Evolutionary conservation across 208 protist genomes (phyloP).

Genomic region (Kentomonas sorsogonicus): DNA sequence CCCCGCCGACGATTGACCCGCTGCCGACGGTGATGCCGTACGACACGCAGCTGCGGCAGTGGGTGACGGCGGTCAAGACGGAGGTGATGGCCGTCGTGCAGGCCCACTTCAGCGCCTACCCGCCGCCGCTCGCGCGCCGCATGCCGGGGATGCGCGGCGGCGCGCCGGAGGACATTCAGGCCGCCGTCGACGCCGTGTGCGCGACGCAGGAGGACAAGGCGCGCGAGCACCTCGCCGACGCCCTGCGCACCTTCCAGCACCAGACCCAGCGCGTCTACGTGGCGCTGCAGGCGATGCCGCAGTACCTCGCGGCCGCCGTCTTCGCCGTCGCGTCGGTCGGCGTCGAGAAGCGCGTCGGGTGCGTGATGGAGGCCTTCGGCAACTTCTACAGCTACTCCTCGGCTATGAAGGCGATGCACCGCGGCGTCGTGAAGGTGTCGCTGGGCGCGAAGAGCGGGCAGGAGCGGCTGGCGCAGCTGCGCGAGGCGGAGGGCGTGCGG

Average conservation of each 20-base stretch:
- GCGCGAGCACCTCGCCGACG: slow-evolving; percentile 37
- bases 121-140: slow-evolving; percentile 35
- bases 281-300: slow-evolving; percentile 39
- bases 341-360: slow-evolving; percentile 40
- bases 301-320: slow-evolving; percentile 34
- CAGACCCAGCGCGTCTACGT: slow-evolving; percentile 63
- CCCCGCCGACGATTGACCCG: slow-evolving; percentile 17
- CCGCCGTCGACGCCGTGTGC: slow-evolving; percentile 28
- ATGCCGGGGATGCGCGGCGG: slow-evolving; percentile 43
- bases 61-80: slow-evolving; percentile 22
- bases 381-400: slow-evolving; percentile 45
- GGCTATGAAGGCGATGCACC: slow-evolving; percentile 33
- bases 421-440: slow-evolving; percentile 51
- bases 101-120: slow-evolving; percentile 37
- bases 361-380: slow-evolving; percentile 46
- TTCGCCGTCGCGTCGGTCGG: slow-evolving; percentile 33
- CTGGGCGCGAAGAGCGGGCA: slow-evolving; percentile 43
- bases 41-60: slow-evolving; percentile 35
- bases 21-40: slow-evolving; percentile 35
- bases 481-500: slow-evolving; percentile 38
- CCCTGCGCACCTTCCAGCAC: slow-evolving; percentile 36
- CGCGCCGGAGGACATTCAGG: slow-evolving; percentile 29
- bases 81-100: slow-evolving; percentile 26
- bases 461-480: slow-evolving; percentile 29
- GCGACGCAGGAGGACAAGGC: slow-evolving; percentile 37